phyloP scores from a whole-genome alignment of 805 yeast species.

The Candida silvatica region DNA sequence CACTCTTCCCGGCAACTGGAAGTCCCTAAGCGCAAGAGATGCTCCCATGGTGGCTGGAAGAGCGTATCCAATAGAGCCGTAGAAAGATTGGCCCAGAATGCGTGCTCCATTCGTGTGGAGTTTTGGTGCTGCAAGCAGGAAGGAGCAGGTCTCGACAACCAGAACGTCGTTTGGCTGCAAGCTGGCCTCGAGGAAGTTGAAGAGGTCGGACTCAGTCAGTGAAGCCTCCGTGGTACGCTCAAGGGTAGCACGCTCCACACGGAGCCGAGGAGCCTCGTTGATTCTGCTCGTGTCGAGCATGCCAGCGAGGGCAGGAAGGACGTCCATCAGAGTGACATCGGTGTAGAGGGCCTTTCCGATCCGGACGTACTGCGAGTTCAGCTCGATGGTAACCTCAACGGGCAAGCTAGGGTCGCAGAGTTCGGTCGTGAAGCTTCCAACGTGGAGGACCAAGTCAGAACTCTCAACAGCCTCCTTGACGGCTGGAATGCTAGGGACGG shows the following conservation, averaged over 20 bases:
- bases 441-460: conserved; percentile 61
- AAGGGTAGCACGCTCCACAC: not conserved
- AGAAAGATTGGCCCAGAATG: conserved; percentile 30
- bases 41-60: conserved; percentile 44
- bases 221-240: conserved; percentile 4
- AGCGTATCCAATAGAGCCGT: conserved; percentile 46
- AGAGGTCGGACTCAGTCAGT: conserved; percentile 26
- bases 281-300: conserved; percentile 25
- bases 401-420: conserved; percentile 43
- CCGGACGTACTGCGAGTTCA: conserved; percentile 34
- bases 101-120: conserved; percentile 27
- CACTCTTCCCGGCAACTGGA: conserved; percentile 29
- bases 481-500: conserved; percentile 27
- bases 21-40: conserved; percentile 33
- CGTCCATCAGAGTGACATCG: conserved; percentile 25
- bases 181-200: conserved; percentile 25
- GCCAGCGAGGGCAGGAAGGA: conserved; percentile 26
- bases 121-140: conserved; percentile 34
- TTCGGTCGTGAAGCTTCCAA: conserved; percentile 63
- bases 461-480: conserved; percentile 30
- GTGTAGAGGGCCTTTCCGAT: conserved; percentile 25
- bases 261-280: not conserved
- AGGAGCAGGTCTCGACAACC: conserved; percentile 39
- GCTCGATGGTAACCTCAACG: conserved; percentile 21
- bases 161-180: conserved; percentile 32